Evolutionary conservation across 768 basidiomycete genomes (phyloP).

Genomic region (Daedalea quercina): DNA sequence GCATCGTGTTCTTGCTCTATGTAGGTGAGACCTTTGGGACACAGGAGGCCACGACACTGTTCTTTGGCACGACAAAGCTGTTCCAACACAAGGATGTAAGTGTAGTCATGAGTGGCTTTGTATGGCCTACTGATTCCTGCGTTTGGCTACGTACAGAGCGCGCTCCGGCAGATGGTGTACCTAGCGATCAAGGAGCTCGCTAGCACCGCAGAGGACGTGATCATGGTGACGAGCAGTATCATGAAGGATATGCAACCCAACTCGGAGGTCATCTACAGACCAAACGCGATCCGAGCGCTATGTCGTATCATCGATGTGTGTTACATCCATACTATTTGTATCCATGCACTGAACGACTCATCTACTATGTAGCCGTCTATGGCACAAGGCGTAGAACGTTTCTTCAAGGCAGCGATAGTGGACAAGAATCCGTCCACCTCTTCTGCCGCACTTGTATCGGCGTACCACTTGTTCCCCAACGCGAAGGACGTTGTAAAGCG

Average conservation of each 20-base stretch:
- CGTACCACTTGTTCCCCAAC: constrained; percentile 91
- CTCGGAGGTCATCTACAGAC: constrained; percentile 95
- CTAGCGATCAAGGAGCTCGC: constrained; percentile 97
- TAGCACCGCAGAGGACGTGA: constrained; percentile 94
- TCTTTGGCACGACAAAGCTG: constrained; percentile 98
- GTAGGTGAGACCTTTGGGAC: constrained; percentile 91
- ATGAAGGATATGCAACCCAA: constrained; percentile 99
- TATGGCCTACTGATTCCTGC: background rate
- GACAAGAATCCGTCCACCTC: constrained; percentile 95
- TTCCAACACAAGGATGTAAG: constrained; percentile 99
- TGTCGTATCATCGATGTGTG: constrained; percentile 96
- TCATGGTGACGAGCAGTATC: constrained; percentile 99
- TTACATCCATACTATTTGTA: constrained; percentile 13
- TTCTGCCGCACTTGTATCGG: constrained; percentile 92
- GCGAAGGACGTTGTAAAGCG: constrained; percentile 96
- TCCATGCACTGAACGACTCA: constrained; percentile 2
- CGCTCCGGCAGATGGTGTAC: constrained; percentile 96
- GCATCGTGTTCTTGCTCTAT: constrained; percentile 95
- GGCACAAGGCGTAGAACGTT: constrained; percentile 97
- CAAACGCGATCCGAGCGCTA: constrained; percentile 94
- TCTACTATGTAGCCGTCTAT: constrained; percentile 76
- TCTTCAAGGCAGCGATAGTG: constrained; percentile 99
- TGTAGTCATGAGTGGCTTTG: constrained; percentile 9
- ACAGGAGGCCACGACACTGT: constrained; percentile 94
- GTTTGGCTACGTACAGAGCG: constrained; percentile 48